These are phyloP conservation scores for Vicia sativa DNA, from an alignment of 306 rosid species.

Conservation along the genomic window DNA sequence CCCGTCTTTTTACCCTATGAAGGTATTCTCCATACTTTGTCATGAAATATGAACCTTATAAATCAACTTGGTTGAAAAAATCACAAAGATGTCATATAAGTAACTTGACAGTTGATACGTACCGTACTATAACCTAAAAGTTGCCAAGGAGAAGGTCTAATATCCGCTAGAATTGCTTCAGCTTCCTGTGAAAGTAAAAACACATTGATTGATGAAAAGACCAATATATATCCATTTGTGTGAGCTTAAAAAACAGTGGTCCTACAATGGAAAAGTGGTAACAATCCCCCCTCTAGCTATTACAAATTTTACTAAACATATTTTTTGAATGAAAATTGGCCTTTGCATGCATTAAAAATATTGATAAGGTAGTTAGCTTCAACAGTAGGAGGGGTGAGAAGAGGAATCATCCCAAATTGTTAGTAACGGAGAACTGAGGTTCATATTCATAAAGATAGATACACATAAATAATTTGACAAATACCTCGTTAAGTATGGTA, in stretches of 20 bases:
- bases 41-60: slow-evolving; percentile 18
- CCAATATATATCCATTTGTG: neutral
- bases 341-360: slow-evolving; percentile 6
- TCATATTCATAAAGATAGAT: slow-evolving; percentile 15
- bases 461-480: slow-evolving; percentile 22
- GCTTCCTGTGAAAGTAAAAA: slow-evolving; percentile 73
- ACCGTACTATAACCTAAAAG: slow-evolving; percentile 76
- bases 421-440: slow-evolving; percentile 1
- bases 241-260: neutral
- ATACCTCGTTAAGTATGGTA: slow-evolving; percentile 82
- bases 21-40: slow-evolving; percentile 1
- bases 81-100: slow-evolving; percentile 24
- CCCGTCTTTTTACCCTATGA: slow-evolving; percentile 24
- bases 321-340: neutral
- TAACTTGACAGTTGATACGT: slow-evolving; percentile 45
- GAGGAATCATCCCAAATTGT: slow-evolving; percentile 2
- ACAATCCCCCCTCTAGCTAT: neutral
- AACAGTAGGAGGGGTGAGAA: slow-evolving; percentile 1
- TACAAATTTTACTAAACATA: neutral
- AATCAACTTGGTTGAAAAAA: slow-evolving; percentile 32
- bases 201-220: slow-evolving; percentile 1
- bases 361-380: slow-evolving; percentile 2
- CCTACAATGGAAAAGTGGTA: no score
- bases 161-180: slow-evolving; percentile 84
- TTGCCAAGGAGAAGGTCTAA: slow-evolving; percentile 71